These are phyloP conservation scores for Colletotrichum chlorophyti DNA, from an alignment of 2,329 filamentous ascomycete genomes.

Conservation along the genomic window DNA sequence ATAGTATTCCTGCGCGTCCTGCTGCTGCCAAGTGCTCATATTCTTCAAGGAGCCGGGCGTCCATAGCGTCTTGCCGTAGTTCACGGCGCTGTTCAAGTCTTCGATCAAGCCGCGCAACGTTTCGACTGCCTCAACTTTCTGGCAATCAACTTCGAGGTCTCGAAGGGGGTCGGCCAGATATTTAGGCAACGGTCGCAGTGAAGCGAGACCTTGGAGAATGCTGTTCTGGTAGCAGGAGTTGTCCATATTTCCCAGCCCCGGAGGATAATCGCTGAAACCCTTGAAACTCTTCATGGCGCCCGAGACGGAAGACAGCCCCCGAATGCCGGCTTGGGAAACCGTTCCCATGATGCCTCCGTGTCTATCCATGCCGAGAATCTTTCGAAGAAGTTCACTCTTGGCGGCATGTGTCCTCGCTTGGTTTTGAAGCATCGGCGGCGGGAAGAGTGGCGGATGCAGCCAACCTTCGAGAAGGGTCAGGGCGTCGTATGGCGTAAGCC, in stretches of 20 bases:
- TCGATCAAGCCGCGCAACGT: constrained; percentile 70
- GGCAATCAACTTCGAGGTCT: constrained; percentile 25
- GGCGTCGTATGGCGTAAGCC: constrained; percentile 60
- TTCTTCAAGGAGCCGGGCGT: constrained; percentile 82
- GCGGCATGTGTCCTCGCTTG: constrained; percentile 54
- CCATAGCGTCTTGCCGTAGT: constrained; percentile 82
- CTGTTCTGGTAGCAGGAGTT: constrained; percentile 99
- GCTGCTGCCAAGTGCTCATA: constrained; percentile 95
- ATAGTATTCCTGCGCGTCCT: constrained; percentile 97
- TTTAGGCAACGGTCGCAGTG: constrained; percentile 71
- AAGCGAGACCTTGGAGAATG: constrained; percentile 83
- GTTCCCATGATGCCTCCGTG: constrained; percentile 60
- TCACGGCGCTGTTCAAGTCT: constrained; percentile 72
- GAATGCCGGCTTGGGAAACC: constrained; percentile 64
- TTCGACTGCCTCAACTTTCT: constrained; percentile 33
- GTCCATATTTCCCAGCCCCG: constrained; percentile 86
- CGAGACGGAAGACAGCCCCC: constrained; percentile 60
- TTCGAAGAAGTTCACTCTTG: constrained; percentile 71
- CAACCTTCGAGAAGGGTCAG: constrained; percentile 64
- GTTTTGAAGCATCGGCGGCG: constrained; percentile 44
- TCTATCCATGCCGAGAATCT: constrained; percentile 66
- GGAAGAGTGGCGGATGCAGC: constrained; percentile 55
- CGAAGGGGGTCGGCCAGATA: constrained; percentile 64
- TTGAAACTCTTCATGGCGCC: constrained; percentile 48
- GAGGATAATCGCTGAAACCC: constrained; percentile 52